Conservation (phyloP, 202 grass and related monocot species). For the Schoenoplectus tabernaemontani region DNA sequence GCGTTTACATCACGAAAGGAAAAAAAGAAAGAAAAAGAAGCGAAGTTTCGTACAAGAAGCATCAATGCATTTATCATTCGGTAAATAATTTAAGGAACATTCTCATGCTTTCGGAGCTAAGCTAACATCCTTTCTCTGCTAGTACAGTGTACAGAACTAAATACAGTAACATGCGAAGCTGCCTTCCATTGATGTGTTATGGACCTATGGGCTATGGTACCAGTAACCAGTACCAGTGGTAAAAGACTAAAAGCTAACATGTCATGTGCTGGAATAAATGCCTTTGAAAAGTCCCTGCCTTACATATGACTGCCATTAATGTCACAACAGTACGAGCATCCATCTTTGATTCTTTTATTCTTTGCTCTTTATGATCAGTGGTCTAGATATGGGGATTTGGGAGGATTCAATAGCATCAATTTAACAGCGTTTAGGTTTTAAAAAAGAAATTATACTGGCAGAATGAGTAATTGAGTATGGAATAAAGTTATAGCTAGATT, state of each 20-base stretch:
- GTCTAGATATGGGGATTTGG: background rate
- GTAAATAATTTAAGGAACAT: slow-evolving; percentile 3
- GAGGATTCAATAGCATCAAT: background rate
- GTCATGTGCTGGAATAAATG: slow-evolving; percentile 12
- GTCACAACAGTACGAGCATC: background rate
- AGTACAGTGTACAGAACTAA: no score
- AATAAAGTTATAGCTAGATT: background rate
- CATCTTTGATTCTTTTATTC: no score
- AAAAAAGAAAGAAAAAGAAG: no score
- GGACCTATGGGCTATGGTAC: no score
- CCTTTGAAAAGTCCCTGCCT: background rate
- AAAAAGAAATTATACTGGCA: background rate
- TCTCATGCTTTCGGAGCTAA: background rate
- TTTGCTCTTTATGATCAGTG: background rate
- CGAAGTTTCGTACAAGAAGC: background rate
- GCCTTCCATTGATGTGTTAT: background rate
- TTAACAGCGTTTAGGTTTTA: background rate
- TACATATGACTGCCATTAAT: slow-evolving; percentile 14
- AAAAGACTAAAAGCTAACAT: background rate
- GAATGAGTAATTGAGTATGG: background rate
- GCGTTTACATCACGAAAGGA: background rate
- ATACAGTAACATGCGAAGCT: background rate
- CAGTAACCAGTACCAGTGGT: background rate
- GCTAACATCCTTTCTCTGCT: no score
- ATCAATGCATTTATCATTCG: background rate